These are phyloP conservation scores for Triticum timopheevii DNA, from an alignment of 176 grass and related monocot genomes.

Conservation along the genomic window DNA sequence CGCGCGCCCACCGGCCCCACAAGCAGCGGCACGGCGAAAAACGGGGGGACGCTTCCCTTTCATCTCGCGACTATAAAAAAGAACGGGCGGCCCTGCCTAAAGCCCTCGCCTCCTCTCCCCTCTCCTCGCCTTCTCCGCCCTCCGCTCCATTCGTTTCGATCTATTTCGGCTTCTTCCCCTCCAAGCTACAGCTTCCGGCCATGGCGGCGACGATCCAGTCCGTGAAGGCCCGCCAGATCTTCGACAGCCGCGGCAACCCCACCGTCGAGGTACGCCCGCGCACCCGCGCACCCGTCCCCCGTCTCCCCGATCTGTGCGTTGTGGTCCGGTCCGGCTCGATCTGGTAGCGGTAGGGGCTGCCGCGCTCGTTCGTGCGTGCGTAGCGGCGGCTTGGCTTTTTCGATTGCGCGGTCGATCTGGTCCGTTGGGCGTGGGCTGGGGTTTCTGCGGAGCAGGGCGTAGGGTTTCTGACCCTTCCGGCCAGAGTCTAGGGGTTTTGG, in stretches of 20 bases:
- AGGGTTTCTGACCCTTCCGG: too few species aligned
- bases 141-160: not conserved
- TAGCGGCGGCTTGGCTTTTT: not conserved
- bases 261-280: not conserved
- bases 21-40: not conserved
- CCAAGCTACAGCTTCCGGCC: not conserved
- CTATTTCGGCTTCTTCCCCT: not conserved
- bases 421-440: too few species aligned
- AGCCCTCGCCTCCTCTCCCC: too few species aligned
- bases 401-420: too few species aligned
- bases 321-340: not conserved
- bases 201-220: not conserved
- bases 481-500: too few species aligned
- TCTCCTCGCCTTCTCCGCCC: not conserved
- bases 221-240: conserved; percentile 11
- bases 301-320: not conserved
- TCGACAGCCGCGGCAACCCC: conserved; percentile 9
- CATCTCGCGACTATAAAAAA: not conserved
- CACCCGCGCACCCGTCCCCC: too few species aligned
- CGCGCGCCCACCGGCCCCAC: not conserved
- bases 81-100: not conserved
- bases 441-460: too few species aligned
- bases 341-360: too few species aligned
- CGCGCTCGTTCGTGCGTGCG: too few species aligned
- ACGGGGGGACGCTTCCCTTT: not conserved